Percentiles rank a stretch among this genome's conserved stretches.
These are phyloP conservation scores for Chrysopogon serrulatus DNA, from an alignment of 176 grass and related monocot genomes.

Conservation along the genomic window DNA sequence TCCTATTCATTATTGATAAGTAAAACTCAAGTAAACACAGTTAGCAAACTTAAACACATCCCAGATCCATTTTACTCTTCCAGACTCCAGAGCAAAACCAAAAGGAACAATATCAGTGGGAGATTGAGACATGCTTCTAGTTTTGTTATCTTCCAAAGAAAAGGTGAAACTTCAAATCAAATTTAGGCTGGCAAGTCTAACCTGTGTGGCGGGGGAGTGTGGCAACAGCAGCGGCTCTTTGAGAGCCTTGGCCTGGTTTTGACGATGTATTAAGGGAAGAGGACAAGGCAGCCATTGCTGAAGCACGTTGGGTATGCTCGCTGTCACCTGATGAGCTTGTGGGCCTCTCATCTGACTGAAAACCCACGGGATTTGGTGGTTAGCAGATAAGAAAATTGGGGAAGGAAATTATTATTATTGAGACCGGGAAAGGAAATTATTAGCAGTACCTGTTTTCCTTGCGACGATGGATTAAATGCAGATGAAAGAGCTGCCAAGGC, in stretches of 20 bases:
- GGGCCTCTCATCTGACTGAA: constrained; percentile 39
- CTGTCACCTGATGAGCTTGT: constrained; percentile 47
- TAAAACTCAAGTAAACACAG: not conserved
- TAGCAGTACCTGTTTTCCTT: constrained; percentile 38
- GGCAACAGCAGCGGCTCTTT: constrained; percentile 91
- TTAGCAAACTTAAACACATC: not conserved
- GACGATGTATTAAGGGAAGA: constrained; percentile 64
- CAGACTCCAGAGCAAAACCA: not conserved
- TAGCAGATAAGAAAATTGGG: not conserved
- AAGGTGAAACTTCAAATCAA: not conserved
- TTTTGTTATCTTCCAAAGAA: not conserved
- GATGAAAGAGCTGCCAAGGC: constrained; percentile 89
- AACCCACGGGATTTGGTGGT: not conserved
- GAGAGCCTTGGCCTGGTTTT: constrained; percentile 77
- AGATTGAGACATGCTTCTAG: not conserved
- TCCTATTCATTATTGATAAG: not conserved
- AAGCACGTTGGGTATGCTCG: constrained; percentile 78
- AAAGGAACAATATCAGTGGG: constrained; percentile 15
- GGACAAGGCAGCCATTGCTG: constrained; percentile 84
- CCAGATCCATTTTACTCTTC: not conserved
- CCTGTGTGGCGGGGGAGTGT: constrained; percentile 45
- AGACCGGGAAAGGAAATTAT: not conserved
- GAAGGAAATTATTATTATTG: not conserved
- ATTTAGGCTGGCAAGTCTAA: constrained; percentile 11
- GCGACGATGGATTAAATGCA: constrained; percentile 78